These are phyloP conservation scores for Stagonosporopsis cucurbitacearum DNA, from an alignment of 2,329 filamentous ascomycete species.

Conservation along the genomic window DNA sequence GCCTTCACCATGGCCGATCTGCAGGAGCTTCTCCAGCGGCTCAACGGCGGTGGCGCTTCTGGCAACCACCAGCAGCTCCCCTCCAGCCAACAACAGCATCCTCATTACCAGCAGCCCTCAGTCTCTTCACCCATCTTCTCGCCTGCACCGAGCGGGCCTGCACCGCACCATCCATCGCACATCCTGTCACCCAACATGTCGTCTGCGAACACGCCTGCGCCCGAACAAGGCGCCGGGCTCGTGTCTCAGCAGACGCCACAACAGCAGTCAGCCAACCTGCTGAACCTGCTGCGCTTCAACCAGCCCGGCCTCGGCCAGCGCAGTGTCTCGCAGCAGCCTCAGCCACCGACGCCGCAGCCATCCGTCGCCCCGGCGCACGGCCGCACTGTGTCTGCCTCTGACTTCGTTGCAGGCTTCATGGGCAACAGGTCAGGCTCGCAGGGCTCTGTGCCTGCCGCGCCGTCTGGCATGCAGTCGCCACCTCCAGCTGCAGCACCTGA, in stretches of 20 bases:
- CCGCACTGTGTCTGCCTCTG: slow-evolving; percentile 60
- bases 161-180: slow-evolving; percentile 63
- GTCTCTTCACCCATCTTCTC: slow-evolving; percentile 66
- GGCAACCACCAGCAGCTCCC: slow-evolving; percentile 30
- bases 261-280: slow-evolving; percentile 60
- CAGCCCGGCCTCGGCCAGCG: slow-evolving; percentile 47
- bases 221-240: slow-evolving; percentile 46
- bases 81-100: slow-evolving; percentile 32
- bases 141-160: slow-evolving; percentile 60
- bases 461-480: slow-evolving; percentile 35
- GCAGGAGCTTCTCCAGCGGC: slow-evolving; percentile 53
- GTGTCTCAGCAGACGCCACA: slow-evolving; percentile 50
- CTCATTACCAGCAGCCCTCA: slow-evolving; percentile 60
- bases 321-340: slow-evolving; percentile 39
- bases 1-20: slow-evolving; percentile 51
- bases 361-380: slow-evolving; percentile 35
- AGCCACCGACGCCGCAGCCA: slow-evolving; percentile 12
- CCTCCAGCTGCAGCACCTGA: slow-evolving; percentile 49
- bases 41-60: slow-evolving; percentile 45
- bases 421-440: slow-evolving; percentile 51
- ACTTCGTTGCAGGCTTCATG: slow-evolving; percentile 64
- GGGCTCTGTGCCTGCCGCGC: slow-evolving; percentile 40
- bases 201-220: slow-evolving; percentile 51
- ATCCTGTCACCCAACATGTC: slow-evolving; percentile 65
- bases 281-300: slow-evolving; percentile 71